A percentile compares a stretch with the other conserved stretches of the same genome.
These are phyloP conservation scores for Cyberlindnera misumaiensis DNA, from an alignment of 805 yeast genomes.

Conservation along the genomic window DNA sequence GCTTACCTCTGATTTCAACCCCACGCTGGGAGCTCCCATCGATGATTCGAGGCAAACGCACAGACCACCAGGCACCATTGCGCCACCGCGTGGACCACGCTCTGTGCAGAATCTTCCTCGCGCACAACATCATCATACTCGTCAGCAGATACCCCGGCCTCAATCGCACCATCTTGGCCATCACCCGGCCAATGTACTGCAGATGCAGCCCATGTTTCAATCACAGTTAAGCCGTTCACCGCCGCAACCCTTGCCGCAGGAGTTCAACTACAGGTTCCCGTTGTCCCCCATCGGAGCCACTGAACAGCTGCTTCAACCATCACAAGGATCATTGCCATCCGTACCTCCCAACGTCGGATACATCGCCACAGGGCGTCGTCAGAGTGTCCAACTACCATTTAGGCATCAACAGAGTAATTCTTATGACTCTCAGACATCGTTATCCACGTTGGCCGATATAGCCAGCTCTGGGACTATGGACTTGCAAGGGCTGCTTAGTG, in stretches of 20 bases:
- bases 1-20: constrained; percentile 15
- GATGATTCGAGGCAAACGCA: not conserved
- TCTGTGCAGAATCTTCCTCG: not conserved
- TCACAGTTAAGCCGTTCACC: not conserved
- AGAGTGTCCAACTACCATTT: constrained; percentile 10
- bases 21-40: constrained; percentile 1
- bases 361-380: constrained; percentile 4
- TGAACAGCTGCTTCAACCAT: not conserved
- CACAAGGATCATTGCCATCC: constrained; percentile 1
- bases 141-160: not conserved
- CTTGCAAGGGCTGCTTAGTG: constrained; percentile 3
- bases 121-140: not conserved
- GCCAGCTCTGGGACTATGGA: constrained; percentile 7
- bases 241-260: not conserved
- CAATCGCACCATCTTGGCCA: not conserved
- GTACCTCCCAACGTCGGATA: not conserved
- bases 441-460: constrained; percentile 22
- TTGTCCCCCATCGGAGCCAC: constrained; percentile 1
- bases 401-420: constrained; percentile 15
- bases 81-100: not conserved
- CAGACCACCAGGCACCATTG: not conserved
- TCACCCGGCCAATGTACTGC: not conserved
- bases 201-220: not conserved
- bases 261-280: constrained; percentile 1
- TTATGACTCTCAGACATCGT: constrained; percentile 18